Percentiles rank a stretch among this genome's conserved stretches.
These are phyloP conservation scores for Uronychia setigera DNA, from an alignment of 73 alveolate species.

Conservation along the genomic window DNA sequence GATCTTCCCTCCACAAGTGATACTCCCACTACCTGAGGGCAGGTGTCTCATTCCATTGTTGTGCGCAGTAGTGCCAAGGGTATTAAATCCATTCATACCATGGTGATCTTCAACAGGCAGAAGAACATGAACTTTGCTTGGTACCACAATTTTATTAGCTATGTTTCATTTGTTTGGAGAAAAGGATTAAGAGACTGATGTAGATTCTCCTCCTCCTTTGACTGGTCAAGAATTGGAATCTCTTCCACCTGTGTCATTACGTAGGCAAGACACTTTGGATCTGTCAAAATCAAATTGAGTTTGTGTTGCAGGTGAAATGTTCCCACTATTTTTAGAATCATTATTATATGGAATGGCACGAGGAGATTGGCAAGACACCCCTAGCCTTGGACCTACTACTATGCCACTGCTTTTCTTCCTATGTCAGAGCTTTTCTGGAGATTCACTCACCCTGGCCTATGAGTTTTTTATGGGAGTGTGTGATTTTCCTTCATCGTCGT, in stretches of 20 bases:
- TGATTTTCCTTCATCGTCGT: neutral
- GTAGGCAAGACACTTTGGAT: neutral
- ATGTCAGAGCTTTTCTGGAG: too few species aligned
- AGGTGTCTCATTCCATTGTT: too few species aligned
- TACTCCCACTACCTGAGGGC: neutral
- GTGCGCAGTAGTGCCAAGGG: too few species aligned
- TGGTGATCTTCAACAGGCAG: neutral
- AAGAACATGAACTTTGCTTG: neutral
- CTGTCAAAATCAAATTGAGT: neutral
- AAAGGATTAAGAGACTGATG: neutral
- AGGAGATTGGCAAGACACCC: too few species aligned
- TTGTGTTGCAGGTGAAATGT: neutral
- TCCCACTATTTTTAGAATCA: neutral
- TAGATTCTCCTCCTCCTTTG: neutral
- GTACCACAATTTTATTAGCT: neutral
- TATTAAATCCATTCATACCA: too few species aligned
- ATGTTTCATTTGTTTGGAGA: neutral
- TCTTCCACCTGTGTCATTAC: neutral
- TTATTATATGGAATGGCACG: too few species aligned
- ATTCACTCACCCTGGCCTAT: too few species aligned
- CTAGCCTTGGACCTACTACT: too few species aligned
- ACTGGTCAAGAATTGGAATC: neutral
- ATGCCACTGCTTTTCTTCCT: too few species aligned
- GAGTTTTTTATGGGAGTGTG: neutral
- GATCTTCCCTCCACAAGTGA: neutral